Percentiles rank a stretch among this genome's conserved stretches.
phyloP scores from a whole-genome alignment of 495 filamentous ascomycete genomes.

The Xylaria longipes region DNA sequence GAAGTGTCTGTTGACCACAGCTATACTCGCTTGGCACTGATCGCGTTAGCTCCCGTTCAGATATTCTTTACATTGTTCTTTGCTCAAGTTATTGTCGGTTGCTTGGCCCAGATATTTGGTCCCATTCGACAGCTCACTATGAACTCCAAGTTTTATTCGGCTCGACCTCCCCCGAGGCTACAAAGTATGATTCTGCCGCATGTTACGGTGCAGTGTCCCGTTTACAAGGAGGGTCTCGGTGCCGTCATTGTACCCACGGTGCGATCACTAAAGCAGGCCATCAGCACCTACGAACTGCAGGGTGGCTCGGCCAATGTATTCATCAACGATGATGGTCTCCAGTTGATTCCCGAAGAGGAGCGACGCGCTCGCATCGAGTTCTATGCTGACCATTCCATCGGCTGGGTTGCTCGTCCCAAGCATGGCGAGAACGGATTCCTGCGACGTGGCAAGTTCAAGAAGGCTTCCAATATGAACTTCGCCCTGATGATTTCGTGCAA shows the following conservation, averaged over 20 bases:
- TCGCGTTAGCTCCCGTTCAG: constrained; percentile 70
- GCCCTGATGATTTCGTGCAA: constrained; percentile 75
- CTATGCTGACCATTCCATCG: constrained; percentile 75
- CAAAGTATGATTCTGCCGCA: constrained; percentile 62
- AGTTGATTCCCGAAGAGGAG: constrained; percentile 71
- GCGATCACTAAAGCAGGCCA: constrained; percentile 73
- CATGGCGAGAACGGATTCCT: constrained; percentile 66
- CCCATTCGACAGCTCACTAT: constrained; percentile 72
- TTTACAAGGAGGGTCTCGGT: constrained; percentile 73
- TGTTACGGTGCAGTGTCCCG: constrained; percentile 74
- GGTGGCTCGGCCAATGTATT: constrained; percentile 83
- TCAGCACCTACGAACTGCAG: constrained; percentile 80
- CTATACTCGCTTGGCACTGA: constrained; percentile 66
- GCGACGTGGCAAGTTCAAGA: constrained; percentile 71
- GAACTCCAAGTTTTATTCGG: constrained; percentile 83
- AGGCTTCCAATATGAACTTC: constrained; percentile 89
- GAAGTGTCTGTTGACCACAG: constrained; percentile 68
- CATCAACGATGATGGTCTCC: constrained; percentile 80
- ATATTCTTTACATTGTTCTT: constrained; percentile 84
- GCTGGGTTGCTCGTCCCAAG: constrained; percentile 77
- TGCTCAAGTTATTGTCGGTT: constrained; percentile 75
- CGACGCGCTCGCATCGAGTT: constrained; percentile 70
- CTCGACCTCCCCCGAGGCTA: constrained; percentile 64
- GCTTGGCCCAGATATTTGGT: constrained; percentile 75
- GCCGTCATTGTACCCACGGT: constrained; percentile 73